A percentile compares a stretch with the other conserved stretches of the same genome.
These are phyloP conservation scores for Torulaspora quercuum DNA, from an alignment of 805 yeast species.

Conservation along the genomic window DNA sequence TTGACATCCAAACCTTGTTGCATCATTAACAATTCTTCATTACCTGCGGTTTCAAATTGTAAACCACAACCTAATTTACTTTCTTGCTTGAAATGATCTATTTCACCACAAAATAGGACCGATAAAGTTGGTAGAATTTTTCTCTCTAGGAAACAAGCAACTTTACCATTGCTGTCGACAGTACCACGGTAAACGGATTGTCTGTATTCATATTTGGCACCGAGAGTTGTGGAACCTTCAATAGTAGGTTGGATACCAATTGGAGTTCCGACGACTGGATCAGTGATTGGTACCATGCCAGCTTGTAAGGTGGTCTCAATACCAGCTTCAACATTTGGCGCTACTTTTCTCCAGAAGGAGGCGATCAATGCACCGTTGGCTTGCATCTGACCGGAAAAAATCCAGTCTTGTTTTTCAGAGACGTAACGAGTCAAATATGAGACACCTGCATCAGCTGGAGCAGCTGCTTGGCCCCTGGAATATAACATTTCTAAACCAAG, in stretches of 20 bases:
- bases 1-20: constrained; percentile 84
- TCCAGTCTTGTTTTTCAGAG: constrained; percentile 69
- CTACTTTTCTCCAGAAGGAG: constrained; percentile 90
- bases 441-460: constrained; percentile 88
- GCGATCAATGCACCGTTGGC: constrained; percentile 88
- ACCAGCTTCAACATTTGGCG: constrained; percentile 93
- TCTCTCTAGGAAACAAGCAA: constrained; percentile 86
- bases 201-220: constrained; percentile 97
- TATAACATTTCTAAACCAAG: constrained; percentile 92
- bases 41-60: constrained; percentile 93
- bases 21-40: constrained; percentile 87
- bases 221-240: constrained; percentile 89
- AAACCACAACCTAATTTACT: constrained; percentile 89
- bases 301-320: constrained; percentile 82
- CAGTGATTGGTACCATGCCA: constrained; percentile 66
- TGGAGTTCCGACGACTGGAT: constrained; percentile 72
- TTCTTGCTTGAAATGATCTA: constrained; percentile 78
- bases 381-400: constrained; percentile 88
- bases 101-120: constrained; percentile 83
- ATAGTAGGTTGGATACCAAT: constrained; percentile 79
- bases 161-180: constrained; percentile 86
- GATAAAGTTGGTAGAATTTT: constrained; percentile 89
- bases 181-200: constrained; percentile 95
- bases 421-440: constrained; percentile 88
- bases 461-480: constrained; percentile 62